A percentile compares a stretch with the other conserved stretches of the same genome.
Conservation (phyloP, 2,329 filamentous ascomycete genomes). For the Simplicillium aogashimaense region DNA sequence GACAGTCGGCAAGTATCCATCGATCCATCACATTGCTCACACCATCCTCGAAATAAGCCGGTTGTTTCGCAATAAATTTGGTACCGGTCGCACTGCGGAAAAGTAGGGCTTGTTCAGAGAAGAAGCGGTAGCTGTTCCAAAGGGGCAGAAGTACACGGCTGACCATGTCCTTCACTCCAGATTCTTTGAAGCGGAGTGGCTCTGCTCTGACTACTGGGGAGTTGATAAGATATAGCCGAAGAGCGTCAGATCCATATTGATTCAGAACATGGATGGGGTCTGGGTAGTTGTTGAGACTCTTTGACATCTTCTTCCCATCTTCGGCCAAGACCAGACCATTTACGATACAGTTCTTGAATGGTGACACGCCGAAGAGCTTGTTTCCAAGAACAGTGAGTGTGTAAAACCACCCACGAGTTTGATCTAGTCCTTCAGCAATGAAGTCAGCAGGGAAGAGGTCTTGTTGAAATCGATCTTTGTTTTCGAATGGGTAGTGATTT, state of each 20-base stretch:
- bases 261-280: constrained; percentile 12
- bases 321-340: constrained; percentile 17
- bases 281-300: constrained; percentile 17
- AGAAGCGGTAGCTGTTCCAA: constrained; percentile 18
- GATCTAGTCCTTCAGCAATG: constrained; percentile 16
- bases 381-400: constrained; percentile 15
- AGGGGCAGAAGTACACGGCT: constrained; percentile 14
- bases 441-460: constrained; percentile 16
- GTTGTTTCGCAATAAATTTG: constrained; percentile 8
- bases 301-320: constrained; percentile 19
- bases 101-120: constrained; percentile 13
- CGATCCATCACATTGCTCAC: constrained; percentile 61
- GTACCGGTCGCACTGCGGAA: constrained; percentile 13
- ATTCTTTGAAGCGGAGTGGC: constrained; percentile 15
- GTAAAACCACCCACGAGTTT: constrained; percentile 19
- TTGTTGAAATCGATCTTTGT: constrained; percentile 11
- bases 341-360: constrained; percentile 17
- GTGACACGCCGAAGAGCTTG: constrained; percentile 14
- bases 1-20: constrained; percentile 80
- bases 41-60: constrained; percentile 7
- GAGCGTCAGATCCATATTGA: constrained; percentile 15
- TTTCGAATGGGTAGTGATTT: constrained; percentile 15
- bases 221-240: constrained; percentile 17
- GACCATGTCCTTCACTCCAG: constrained; percentile 15
- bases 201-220: constrained; percentile 16